Conservation (phyloP, 2,329 filamentous ascomycete genomes). For the Ceratocystis diversiconidia region DNA sequence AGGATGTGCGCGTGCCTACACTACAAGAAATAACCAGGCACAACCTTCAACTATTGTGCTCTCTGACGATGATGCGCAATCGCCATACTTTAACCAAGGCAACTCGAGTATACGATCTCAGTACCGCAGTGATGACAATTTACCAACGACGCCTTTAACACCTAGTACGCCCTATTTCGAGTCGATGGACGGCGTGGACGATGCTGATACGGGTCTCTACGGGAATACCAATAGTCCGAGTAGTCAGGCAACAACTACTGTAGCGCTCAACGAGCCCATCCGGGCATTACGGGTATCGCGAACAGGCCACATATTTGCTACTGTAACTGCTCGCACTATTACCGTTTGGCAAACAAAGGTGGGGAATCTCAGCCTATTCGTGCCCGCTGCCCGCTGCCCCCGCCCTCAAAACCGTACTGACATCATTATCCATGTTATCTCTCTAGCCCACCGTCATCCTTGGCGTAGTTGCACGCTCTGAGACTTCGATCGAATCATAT, state of each 20-base stretch:
- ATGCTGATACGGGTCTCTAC: constrained; percentile 17
- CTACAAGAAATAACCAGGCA: constrained; percentile 53
- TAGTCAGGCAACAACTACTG: constrained; percentile 20
- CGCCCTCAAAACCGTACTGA: constrained; percentile 18
- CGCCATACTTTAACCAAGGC: constrained; percentile 21
- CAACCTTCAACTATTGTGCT: constrained; percentile 36
- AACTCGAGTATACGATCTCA: constrained; percentile 14
- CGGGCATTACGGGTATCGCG: constrained; percentile 64
- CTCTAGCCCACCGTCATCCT: constrained; percentile 72
- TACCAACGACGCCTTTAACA: constrained; percentile 37
- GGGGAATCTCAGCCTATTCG: constrained; percentile 22
- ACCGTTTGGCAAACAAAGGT: constrained; percentile 97
- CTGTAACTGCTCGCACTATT: constrained; percentile 70
- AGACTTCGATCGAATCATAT: constrained; percentile 65
- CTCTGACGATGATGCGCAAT: constrained; percentile 35
- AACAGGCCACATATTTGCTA: constrained; percentile 69
- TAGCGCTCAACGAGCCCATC: constrained; percentile 42
- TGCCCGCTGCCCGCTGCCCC: not conserved
- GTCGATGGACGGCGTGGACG: constrained; percentile 40
- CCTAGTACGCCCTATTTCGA: constrained; percentile 44
- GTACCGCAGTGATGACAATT: constrained; percentile 18
- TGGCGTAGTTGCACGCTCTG: constrained; percentile 70
- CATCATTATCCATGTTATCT: constrained; percentile 17
- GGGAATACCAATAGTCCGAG: constrained; percentile 1
- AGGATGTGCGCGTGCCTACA: constrained; percentile 70